Evolutionary conservation across 2,329 filamentous ascomycete genomes (phyloP), one percentile per base, ranked within the genome.

Genomic region (Arthrocladium fulminans): DNA sequence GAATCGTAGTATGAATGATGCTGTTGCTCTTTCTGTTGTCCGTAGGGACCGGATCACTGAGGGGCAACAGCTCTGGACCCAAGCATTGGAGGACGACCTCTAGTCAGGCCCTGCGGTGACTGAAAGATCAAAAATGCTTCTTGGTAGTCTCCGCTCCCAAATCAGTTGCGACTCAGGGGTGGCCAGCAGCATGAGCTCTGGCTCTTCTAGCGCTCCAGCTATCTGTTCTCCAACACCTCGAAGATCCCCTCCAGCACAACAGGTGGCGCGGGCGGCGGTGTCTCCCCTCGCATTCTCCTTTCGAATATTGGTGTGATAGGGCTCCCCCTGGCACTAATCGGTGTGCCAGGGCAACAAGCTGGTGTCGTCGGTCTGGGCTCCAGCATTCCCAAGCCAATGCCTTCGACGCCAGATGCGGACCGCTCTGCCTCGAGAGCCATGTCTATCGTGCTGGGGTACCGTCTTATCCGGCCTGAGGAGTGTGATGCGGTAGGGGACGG

Each of bases 201-300:
- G 8, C 29, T n/a, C 8, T 30, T 8, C 29, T 30, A 8, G 29
- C 29, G n/a, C 8, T 9, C n/a, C 29, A 30, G n/a, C 34, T 27
- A 47, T 24, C 44, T 32, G 10, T 15, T 45, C 51, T 71, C 69
- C 67, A 72, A 66, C 25, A 72, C 67, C 57, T 72, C 69, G 48
- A 70, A 67, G 27, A 72, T 72, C 7, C 69, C 69, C 13, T 69
- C 69, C 64, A 72, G 67, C 20, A 72, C 68, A 52, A 67, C 49
- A 1, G 57, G 52, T 24, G 37, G 25, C 35, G 30, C 34, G 51
- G 51, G 23, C 15, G 37, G 19, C 45, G 30, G 30, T 29, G 44
- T 45, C 30, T 41, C 37, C 8, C 27, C 13, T 24, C 22, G 34
- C 27, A 22, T 15, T 23, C 29, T 45, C 27, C 29, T 6, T 19